Conservation (phyloP, 257 asterid genomes). For the Fraxinus americana region DNA sequence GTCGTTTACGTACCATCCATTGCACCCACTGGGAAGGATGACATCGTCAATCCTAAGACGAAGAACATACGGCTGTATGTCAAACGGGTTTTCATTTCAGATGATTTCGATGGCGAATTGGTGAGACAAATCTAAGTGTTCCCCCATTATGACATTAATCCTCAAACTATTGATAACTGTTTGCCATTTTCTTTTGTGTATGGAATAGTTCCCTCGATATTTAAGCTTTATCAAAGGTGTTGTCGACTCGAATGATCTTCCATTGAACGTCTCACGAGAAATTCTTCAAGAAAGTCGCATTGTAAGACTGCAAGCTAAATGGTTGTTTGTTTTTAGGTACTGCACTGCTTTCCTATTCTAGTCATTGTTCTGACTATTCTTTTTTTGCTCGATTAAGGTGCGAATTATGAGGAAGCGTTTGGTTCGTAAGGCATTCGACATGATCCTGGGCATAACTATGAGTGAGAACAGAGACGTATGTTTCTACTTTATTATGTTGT, state of each 20-base stretch:
- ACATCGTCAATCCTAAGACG: conserved; percentile 80
- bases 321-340: neutral
- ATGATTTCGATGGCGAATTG: conserved; percentile 98
- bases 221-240: conserved; percentile 96
- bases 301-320: conserved; percentile 51
- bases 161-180: neutral
- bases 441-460: conserved; percentile 87
- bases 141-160: neutral
- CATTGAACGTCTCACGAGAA: conserved; percentile 94
- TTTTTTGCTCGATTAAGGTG: conserved; percentile 49
- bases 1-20: conserved; percentile 81
- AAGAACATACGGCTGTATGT: conserved; percentile 91
- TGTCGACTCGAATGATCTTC: conserved; percentile 97
- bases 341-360: neutral
- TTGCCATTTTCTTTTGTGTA: conserved; percentile 25
- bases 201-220: conserved; percentile 84
- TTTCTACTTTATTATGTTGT: conserved; percentile 11
- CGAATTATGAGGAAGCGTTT: conserved; percentile 92
- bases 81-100: conserved; percentile 92
- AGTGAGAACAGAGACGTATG: conserved; percentile 78
- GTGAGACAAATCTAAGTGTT: conserved; percentile 44
- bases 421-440: conserved; percentile 98
- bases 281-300: conserved; percentile 97
- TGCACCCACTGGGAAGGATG: conserved; percentile 80
- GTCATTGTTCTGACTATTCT: conserved; percentile 16